phyloP scores from a whole-genome alignment of 2,329 filamentous ascomycete genomes.

The Cytospora paraplurivora region DNA sequence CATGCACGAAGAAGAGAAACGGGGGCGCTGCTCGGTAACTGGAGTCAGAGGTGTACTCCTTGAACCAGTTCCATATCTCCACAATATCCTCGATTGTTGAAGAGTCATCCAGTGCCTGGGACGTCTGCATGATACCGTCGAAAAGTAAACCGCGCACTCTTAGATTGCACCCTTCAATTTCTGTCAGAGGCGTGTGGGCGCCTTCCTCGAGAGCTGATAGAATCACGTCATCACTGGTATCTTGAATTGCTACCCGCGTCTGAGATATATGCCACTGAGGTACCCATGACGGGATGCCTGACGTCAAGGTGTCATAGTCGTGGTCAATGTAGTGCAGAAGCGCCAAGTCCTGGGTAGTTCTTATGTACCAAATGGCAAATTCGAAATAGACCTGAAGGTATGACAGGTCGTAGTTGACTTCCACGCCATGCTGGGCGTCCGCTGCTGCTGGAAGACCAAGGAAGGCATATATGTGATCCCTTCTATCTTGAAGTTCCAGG shows the following conservation, averaged over 20 bases:
- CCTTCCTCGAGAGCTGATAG: not conserved
- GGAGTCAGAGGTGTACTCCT: not conserved
- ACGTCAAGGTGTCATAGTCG: not conserved
- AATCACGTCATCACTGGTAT: not conserved
- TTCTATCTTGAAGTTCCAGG: not conserved
- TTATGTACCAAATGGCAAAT: not conserved
- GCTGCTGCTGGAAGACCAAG: not conserved
- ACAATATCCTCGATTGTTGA: not conserved
- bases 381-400: not conserved
- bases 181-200: not conserved
- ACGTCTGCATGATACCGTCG: not conserved
- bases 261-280: constrained; percentile 1
- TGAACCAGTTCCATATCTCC: not conserved
- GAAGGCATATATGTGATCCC: constrained; percentile 5
- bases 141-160: not conserved
- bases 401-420: not conserved
- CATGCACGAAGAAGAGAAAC: not conserved
- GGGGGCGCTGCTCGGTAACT: not conserved
- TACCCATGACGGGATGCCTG: not conserved
- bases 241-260: too few species aligned
- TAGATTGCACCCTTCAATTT: not conserved
- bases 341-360: not conserved
- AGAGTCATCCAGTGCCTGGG: not conserved
- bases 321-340: not conserved
- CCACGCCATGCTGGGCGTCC: not conserved